Evolutionary conservation across 495 filamentous ascomycete genomes (phyloP).

Genomic region (Massariosphaeria phaeospora): DNA sequence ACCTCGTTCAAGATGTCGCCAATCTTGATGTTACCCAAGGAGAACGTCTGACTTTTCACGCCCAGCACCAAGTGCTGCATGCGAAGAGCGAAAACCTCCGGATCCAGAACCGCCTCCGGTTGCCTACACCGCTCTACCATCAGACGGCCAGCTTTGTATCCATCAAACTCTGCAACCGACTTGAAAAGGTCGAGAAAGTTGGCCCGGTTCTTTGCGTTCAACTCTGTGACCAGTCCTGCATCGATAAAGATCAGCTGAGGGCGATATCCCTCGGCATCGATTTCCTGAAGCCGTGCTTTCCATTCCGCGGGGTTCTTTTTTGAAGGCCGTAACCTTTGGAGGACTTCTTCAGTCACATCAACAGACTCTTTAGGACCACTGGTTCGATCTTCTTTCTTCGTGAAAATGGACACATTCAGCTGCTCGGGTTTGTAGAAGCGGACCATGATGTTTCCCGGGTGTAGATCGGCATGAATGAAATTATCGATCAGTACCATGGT

Average conservation of each 20-base stretch:
- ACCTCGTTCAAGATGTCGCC: constrained; percentile 91
- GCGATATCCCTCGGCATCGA: constrained; percentile 87
- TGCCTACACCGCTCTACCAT: constrained; percentile 95
- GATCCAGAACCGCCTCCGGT: constrained; percentile 78
- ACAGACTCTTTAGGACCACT: constrained; percentile 38
- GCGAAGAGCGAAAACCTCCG: constrained; percentile 84
- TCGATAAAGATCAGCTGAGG: constrained; percentile 98
- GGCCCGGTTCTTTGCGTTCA: constrained; percentile 75
- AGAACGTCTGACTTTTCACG: constrained; percentile 85
- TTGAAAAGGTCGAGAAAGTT: constrained; percentile 98
- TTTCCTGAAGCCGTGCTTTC: constrained; percentile 62
- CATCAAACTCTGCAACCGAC: constrained; percentile 93
- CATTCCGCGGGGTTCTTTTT: constrained; percentile 61
- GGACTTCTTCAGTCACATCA: constrained; percentile 84
- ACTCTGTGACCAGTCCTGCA: constrained; percentile 89
- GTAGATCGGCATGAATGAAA: constrained; percentile 96
- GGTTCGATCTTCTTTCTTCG: constrained; percentile 40
- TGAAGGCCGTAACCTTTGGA: constrained; percentile 71
- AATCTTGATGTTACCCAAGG: constrained; percentile 91
- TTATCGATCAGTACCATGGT: constrained; percentile 98
- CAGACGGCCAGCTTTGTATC: constrained; percentile 86
- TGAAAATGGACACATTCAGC: constrained; percentile 58
- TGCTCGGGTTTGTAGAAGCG: constrained; percentile 86
- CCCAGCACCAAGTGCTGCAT: constrained; percentile 93
- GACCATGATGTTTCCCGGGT: constrained; percentile 99